These are phyloP conservation scores for Paecilomyces sp. DNA, from an alignment of 2,329 filamentous ascomycete genomes.

Conservation along the genomic window DNA sequence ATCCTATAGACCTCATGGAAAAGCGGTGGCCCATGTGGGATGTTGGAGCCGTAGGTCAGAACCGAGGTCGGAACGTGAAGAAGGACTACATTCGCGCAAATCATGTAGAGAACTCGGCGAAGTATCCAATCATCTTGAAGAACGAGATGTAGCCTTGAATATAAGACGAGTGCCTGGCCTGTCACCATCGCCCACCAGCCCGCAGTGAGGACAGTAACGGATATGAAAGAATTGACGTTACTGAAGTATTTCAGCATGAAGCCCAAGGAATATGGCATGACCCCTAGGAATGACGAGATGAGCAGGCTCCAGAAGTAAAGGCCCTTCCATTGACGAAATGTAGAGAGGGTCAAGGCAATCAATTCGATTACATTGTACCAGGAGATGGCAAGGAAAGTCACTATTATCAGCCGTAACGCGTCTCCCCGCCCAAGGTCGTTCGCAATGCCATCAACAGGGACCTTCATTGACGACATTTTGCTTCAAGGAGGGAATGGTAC, in stretches of 20 bases:
- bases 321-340: slow-evolving; percentile 31
- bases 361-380: slow-evolving; percentile 43
- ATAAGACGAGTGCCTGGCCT: slow-evolving; percentile 55
- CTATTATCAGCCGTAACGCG: slow-evolving; percentile 15
- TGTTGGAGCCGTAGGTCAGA: slow-evolving; percentile 43
- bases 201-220: slow-evolving; percentile 40
- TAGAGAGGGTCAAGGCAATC: slow-evolving; percentile 30
- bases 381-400: slow-evolving; percentile 32
- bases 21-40: slow-evolving; percentile 11
- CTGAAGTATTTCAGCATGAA: slow-evolving; percentile 38
- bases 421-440: slow-evolving; percentile 18
- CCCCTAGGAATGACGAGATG: slow-evolving; percentile 25
- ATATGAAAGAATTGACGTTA: slow-evolving; percentile 19
- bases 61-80: slow-evolving; percentile 50
- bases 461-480: slow-evolving; percentile 8
- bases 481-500: neutral
- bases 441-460: slow-evolving; percentile 22
- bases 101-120: slow-evolving; percentile 49
- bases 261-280: slow-evolving; percentile 33
- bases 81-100: slow-evolving; percentile 48
- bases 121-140: slow-evolving; percentile 45
- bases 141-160: slow-evolving; percentile 56
- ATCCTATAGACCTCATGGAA: slow-evolving; percentile 38
- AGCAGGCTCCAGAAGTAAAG: slow-evolving; percentile 39
- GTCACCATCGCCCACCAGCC: slow-evolving; percentile 57